phyloP scores from a whole-genome alignment of 768 basidiomycete species.

The Russula dissimulans region DNA sequence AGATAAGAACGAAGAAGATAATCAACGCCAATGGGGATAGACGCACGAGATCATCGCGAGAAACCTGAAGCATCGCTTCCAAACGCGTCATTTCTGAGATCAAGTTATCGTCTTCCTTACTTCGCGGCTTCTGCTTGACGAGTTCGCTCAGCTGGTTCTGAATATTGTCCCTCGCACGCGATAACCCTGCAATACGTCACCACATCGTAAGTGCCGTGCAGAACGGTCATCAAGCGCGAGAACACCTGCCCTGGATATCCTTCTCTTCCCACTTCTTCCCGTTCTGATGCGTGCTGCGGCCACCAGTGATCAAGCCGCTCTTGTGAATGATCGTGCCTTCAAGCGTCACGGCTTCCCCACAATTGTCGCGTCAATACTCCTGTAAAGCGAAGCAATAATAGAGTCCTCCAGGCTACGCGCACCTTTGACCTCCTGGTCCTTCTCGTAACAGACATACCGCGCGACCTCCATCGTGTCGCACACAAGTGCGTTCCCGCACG shows the following conservation, averaged over 20 bases:
- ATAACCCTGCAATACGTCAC: conserved; percentile 31
- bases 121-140: conserved; percentile 73
- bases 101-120: conserved; percentile 73
- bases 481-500: conserved; percentile 89
- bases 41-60: conserved; percentile 70
- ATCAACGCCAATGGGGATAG: neutral
- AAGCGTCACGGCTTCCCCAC: conserved; percentile 72
- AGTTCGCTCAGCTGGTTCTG: conserved; percentile 73
- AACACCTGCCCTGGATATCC: conserved; percentile 67
- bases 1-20: neutral
- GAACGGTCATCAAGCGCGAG: neutral
- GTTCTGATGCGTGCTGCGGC: conserved; percentile 64
- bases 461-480: conserved; percentile 96
- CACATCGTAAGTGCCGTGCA: neutral
- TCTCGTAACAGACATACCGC: conserved; percentile 83
- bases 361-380: neutral
- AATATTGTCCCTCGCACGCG: conserved; percentile 61
- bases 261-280: conserved; percentile 92
- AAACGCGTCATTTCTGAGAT: conserved; percentile 68
- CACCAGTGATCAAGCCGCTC: conserved; percentile 95
- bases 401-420: conserved; percentile 13
- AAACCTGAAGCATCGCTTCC: conserved; percentile 65
- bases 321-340: conserved; percentile 98
- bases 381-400: neutral
- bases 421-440: conserved; percentile 96